These are phyloP conservation scores for Phytophthora vignae DNA, from an alignment of 352 stramenopile species.

Conservation along the genomic window DNA sequence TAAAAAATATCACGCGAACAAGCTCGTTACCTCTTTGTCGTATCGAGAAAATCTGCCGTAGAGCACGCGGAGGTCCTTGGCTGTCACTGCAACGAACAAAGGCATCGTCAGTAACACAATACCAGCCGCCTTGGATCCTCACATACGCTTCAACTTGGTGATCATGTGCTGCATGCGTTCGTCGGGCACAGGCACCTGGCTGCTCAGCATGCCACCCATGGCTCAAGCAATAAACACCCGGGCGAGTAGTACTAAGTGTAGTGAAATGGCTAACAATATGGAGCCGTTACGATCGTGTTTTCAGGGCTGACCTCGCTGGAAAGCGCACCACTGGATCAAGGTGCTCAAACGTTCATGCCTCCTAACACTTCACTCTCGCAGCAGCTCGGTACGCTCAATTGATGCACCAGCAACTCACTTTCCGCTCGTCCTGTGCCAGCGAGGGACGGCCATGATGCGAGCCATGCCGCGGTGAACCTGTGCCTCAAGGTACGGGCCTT, in stretches of 20 bases:
- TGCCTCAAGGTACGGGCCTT: slow-evolving; percentile 52
- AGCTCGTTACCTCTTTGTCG: slow-evolving; percentile 61
- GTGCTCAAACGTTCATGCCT: neutral
- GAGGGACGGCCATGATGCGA: slow-evolving; percentile 53
- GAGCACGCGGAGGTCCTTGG: slow-evolving; percentile 61
- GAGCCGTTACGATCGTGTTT: slow-evolving; percentile 32
- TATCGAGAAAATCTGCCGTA: slow-evolving; percentile 69
- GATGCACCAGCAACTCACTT: slow-evolving; percentile 15
- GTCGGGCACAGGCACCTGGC: slow-evolving; percentile 60
- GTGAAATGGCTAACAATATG: slow-evolving; percentile 24
- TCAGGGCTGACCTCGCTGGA: slow-evolving; percentile 10
- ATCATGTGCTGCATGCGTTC: slow-evolving; percentile 80
- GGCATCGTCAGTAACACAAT: neutral
- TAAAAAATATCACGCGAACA: neutral
- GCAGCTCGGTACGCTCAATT: neutral
- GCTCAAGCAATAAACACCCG: neutral
- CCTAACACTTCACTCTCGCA: neutral
- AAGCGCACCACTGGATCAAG: slow-evolving; percentile 2
- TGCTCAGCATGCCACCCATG: slow-evolving; percentile 63
- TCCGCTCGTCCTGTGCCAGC: slow-evolving; percentile 15
- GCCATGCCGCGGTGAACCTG: slow-evolving; percentile 71
- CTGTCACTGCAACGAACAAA: slow-evolving; percentile 49
- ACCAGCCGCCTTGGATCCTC: neutral
- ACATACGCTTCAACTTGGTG: slow-evolving; percentile 66
- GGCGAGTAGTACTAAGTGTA: neutral